Conservation (phyloP, 2,329 filamentous ascomycete species). For the Pseudocercospora macadamiae region DNA sequence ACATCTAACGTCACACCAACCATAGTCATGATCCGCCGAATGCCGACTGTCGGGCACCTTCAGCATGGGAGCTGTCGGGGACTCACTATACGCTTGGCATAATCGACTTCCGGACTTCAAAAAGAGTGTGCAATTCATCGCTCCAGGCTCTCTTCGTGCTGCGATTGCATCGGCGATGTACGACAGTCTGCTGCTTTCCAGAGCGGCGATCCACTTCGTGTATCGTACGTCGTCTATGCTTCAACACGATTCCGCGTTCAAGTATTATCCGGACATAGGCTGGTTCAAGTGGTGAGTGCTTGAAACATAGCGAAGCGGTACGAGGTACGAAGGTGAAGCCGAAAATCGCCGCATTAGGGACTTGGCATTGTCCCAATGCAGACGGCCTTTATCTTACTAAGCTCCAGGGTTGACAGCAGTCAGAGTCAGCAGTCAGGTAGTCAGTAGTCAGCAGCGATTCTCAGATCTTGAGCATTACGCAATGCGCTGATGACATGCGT, state of each 20-base stretch:
- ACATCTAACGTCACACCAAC: no score
- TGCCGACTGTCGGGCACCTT: slow-evolving; percentile 11
- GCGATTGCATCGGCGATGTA: slow-evolving; percentile 20
- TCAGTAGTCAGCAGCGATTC: no score
- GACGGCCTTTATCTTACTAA: no score
- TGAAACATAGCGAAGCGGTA: slow-evolving; percentile 17
- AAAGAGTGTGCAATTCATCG: slow-evolving; percentile 28
- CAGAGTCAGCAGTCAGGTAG: no score
- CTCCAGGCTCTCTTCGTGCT: slow-evolving; percentile 17
- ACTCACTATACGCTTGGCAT: slow-evolving; percentile 37
- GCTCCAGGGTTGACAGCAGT: slow-evolving; percentile 14
- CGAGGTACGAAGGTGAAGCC: no score
- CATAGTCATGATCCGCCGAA: slow-evolving; percentile 26
- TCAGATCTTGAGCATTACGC: slow-evolving; percentile 13
- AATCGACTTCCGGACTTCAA: slow-evolving; percentile 35
- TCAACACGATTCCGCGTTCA: slow-evolving; percentile 21
- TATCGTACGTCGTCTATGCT: slow-evolving; percentile 35
- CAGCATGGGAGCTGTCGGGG: slow-evolving; percentile 39
- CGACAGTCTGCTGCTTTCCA: slow-evolving; percentile 22
- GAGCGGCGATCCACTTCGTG: slow-evolving; percentile 37
- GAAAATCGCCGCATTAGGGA: no score
- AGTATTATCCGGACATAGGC: no score
- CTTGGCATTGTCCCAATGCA: no score
- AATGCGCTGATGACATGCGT: slow-evolving; percentile 33
- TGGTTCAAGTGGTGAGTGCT: slow-evolving; percentile 18